phyloP scores from a whole-genome alignment of 2,329 filamentous ascomycete genomes.

The Curvularia eragrostidis region DNA sequence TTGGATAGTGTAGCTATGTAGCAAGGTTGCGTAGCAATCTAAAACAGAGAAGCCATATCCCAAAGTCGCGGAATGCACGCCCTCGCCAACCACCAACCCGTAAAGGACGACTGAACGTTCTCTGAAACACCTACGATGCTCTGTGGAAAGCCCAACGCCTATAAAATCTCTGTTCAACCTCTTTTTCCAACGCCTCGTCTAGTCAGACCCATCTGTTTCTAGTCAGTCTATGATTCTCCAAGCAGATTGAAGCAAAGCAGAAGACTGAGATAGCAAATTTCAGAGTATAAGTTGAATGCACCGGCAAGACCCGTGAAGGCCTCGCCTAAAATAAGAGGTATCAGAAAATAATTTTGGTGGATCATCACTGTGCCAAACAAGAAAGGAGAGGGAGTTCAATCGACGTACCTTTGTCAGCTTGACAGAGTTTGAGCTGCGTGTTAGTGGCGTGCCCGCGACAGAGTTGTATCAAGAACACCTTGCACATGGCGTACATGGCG shows the following conservation, averaged over 20 bases:
- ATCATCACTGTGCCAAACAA: constrained; percentile 28
- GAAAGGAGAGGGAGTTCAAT: background rate
- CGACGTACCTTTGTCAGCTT: constrained; percentile 45
- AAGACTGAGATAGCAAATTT: constrained; percentile 22
- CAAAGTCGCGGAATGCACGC: background rate
- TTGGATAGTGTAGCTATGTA: background rate
- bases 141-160: background rate
- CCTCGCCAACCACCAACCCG: background rate
- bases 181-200: background rate
- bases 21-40: background rate
- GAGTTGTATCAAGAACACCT: background rate
- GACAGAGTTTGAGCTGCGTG: background rate
- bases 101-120: background rate
- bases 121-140: constrained; percentile 32
- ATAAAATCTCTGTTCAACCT: background rate
- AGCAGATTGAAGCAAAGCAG: constrained; percentile 1
- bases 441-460: background rate
- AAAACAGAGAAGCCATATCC: constrained; percentile 1
- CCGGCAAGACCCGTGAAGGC: constrained; percentile 33
- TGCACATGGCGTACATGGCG: background rate
- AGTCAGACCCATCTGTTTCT: constrained; percentile 4
- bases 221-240: constrained; percentile 18
- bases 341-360: constrained; percentile 62
- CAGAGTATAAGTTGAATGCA: constrained; percentile 51
- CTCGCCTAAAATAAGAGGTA: constrained; percentile 77